Evolutionary conservation across 345 rosid species (phyloP).

Genomic region (Populus alba): DNA sequence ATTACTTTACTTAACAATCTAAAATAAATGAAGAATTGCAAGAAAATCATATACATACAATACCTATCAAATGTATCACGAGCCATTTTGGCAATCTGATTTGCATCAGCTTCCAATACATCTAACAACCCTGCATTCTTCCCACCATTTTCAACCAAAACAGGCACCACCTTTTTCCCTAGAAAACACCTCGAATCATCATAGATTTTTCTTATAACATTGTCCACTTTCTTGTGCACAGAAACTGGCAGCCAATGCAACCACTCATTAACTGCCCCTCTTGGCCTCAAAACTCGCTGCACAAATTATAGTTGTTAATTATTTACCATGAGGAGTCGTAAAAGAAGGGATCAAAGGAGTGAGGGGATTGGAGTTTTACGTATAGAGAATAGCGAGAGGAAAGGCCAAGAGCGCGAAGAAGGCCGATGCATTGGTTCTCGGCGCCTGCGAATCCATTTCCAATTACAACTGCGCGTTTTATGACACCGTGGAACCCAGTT

Average conservation of each 20-base stretch:
- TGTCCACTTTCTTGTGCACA: conserved; percentile 9
- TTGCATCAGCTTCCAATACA: conserved; percentile 27
- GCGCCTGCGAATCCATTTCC: conserved; percentile 93
- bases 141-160: neutral
- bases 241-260: conserved; percentile 27
- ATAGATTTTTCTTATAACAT: neutral
- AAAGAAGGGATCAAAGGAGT: neutral
- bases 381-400: conserved; percentile 48
- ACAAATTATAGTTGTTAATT: neutral
- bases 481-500: conserved; percentile 19
- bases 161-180: neutral
- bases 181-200: neutral
- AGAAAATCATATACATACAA: neutral
- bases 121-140: conserved; percentile 10
- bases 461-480: conserved; percentile 61
- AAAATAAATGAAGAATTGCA: no score
- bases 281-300: conserved; percentile 27
- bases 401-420: conserved; percentile 84
- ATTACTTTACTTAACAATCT: no score
- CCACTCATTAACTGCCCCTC: conserved; percentile 23
- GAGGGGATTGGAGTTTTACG: conserved; percentile 29
- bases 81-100: conserved; percentile 27
- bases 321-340: no score
- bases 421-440: conserved; percentile 86
- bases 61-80: conserved; percentile 21